Percentiles rank a stretch among this genome's conserved stretches.
These are phyloP conservation scores for Pulveroboletus sp. DNA, from an alignment of 768 basidiomycete genomes.

Conservation along the genomic window DNA sequence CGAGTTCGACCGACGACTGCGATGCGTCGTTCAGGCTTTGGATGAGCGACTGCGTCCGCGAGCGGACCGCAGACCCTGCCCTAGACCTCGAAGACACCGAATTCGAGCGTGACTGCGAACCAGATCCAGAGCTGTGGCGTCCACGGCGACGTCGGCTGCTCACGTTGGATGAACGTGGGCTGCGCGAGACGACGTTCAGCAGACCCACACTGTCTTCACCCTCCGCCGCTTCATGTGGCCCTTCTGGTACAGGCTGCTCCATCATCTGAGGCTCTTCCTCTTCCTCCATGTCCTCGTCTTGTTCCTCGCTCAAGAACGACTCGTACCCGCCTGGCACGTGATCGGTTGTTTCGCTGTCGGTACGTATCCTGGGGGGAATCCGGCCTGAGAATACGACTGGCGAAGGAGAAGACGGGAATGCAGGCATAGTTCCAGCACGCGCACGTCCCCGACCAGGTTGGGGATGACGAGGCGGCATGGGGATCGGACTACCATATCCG, in stretches of 20 bases:
- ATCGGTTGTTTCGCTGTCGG: slow-evolving; percentile 29
- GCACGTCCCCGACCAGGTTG: slow-evolving; percentile 36
- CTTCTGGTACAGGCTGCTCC: slow-evolving; percentile 47
- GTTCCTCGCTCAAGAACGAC: slow-evolving; percentile 28
- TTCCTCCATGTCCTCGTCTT: slow-evolving; percentile 32
- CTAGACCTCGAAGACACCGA: slow-evolving; percentile 38
- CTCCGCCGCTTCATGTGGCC: slow-evolving; percentile 57
- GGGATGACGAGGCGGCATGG: slow-evolving; percentile 49
- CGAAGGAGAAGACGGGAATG: slow-evolving; percentile 35
- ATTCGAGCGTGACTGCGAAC: slow-evolving; percentile 28
- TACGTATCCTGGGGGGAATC: slow-evolving; percentile 23
- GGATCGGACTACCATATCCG: slow-evolving; percentile 36
- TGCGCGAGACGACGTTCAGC: slow-evolving; percentile 48
- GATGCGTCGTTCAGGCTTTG: slow-evolving; percentile 61
- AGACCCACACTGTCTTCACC: slow-evolving; percentile 60
- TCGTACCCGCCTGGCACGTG: slow-evolving; percentile 28
- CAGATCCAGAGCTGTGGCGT: slow-evolving; percentile 36
- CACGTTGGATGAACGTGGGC: slow-evolving; percentile 41
- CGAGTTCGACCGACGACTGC: slow-evolving; percentile 55
- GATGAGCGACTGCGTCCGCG: slow-evolving; percentile 62
- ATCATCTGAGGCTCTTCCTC: slow-evolving; percentile 35
- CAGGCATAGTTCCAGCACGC: slow-evolving; percentile 39
- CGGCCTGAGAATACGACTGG: slow-evolving; percentile 31
- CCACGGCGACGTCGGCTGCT: slow-evolving; percentile 33
- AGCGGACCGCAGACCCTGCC: slow-evolving; percentile 52